Evolutionary conservation across 345 rosid genomes (phyloP).

Genomic region (Populus tremula): DNA sequence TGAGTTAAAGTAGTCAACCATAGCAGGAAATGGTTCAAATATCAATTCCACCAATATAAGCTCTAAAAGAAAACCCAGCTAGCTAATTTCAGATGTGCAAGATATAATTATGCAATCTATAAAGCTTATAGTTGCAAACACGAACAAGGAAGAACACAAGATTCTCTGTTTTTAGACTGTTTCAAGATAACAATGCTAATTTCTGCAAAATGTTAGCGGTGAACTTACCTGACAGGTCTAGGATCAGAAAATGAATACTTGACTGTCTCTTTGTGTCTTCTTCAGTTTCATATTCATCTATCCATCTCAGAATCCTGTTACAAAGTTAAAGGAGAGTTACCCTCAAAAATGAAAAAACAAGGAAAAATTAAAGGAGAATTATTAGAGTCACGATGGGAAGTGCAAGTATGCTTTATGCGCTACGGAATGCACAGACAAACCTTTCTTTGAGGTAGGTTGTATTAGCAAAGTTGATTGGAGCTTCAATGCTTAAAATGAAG

Average conservation of each 20-base stretch:
- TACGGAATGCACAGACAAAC: constrained; percentile 28
- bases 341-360: neutral
- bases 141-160: neutral
- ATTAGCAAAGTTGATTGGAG: constrained; percentile 87
- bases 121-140: neutral
- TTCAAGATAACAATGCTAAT: neutral
- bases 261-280: constrained; percentile 51
- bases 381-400: neutral
- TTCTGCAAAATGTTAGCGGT: neutral
- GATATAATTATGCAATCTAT: neutral
- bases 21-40: neutral
- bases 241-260: constrained; percentile 50
- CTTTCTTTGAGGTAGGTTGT: constrained; percentile 82
- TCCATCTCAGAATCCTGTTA: constrained; percentile 70
- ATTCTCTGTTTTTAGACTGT: neutral
- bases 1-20: neutral
- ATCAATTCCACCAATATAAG: neutral
- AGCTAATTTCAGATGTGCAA: neutral
- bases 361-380: neutral
- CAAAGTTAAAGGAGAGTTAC: neutral
- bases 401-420: neutral
- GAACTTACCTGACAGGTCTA: constrained; percentile 70
- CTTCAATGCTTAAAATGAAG: constrained; percentile 72
- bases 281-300: constrained; percentile 67
- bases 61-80: neutral